Conservation (phyloP, 345 rosid species). For the Reutealis trisperma region DNA sequence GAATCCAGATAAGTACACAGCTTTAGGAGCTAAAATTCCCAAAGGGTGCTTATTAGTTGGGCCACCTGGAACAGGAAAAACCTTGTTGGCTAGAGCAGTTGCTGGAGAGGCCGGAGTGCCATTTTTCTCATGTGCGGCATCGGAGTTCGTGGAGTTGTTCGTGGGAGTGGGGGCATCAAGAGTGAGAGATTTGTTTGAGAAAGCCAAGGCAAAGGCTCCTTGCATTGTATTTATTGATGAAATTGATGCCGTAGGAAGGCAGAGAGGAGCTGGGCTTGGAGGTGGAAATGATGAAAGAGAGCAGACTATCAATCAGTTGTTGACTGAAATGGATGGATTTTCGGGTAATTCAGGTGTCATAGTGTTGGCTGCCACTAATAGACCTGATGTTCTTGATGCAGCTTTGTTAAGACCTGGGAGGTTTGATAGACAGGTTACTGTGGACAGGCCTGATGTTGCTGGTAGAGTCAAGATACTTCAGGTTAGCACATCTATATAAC, state of each 20-base stretch:
- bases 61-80: constrained; percentile 87
- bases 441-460: constrained; percentile 91
- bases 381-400: constrained; percentile 82
- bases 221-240: constrained; percentile 87
- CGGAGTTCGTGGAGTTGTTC: constrained; percentile 80
- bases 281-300: constrained; percentile 97
- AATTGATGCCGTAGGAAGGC: constrained; percentile 91
- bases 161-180: constrained; percentile 92
- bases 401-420: constrained; percentile 89
- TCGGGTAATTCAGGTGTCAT: constrained; percentile 86
- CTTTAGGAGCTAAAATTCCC: constrained; percentile 80
- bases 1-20: constrained; percentile 83
- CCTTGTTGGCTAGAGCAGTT: constrained; percentile 78
- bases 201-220: constrained; percentile 82
- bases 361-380: constrained; percentile 86
- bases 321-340: constrained; percentile 96
- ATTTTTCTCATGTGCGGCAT: constrained; percentile 79
- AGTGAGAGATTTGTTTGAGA: constrained; percentile 84
- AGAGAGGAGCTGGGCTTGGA: constrained; percentile 93
- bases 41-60: constrained; percentile 83
- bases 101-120: constrained; percentile 91
- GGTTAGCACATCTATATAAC: constrained; percentile 37
- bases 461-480: constrained; percentile 90
- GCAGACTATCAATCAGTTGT: constrained; percentile 78
- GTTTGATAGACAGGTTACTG: constrained; percentile 87